These are phyloP conservation scores for Mycena metata DNA, from an alignment of 768 basidiomycete genomes.

Conservation along the genomic window DNA sequence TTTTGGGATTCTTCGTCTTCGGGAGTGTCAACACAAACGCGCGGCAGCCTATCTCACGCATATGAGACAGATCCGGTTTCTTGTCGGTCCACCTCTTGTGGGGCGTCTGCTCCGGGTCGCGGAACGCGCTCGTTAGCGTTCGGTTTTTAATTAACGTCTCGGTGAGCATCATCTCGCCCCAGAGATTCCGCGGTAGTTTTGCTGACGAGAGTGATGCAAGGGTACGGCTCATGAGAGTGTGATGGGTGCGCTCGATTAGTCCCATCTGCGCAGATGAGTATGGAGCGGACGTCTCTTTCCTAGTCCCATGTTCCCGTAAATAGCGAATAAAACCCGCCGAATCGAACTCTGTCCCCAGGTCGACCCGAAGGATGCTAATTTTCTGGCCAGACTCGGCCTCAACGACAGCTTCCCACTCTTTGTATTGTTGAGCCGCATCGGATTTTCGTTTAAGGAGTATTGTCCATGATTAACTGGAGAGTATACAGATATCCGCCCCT, in stretches of 20 bases:
- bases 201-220: constrained; percentile 1
- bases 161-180: constrained; percentile 8
- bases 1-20: constrained; percentile 1
- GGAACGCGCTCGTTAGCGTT: neutral
- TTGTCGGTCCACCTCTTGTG: neutral
- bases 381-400: constrained; percentile 17
- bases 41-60: constrained; percentile 8
- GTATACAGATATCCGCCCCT: too few species aligned
- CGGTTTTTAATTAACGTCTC: neutral
- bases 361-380: neutral
- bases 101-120: neutral
- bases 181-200: neutral
- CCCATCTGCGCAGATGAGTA: constrained; percentile 1
- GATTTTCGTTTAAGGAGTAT: neutral
- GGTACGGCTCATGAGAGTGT: constrained; percentile 8
- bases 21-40: constrained; percentile 9
- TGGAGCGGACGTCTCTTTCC: neutral
- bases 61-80: constrained; percentile 4
- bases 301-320: too few species aligned
- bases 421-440: neutral
- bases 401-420: neutral
- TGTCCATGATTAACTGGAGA: too few species aligned
- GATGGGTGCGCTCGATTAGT: neutral
- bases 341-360: too few species aligned
- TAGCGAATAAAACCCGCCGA: too few species aligned